A percentile compares a stretch with the other conserved stretches of the same genome.
Evolutionary conservation across 2,329 filamentous ascomycete species (phyloP).

Genomic region (Metarhizium rileyi): DNA sequence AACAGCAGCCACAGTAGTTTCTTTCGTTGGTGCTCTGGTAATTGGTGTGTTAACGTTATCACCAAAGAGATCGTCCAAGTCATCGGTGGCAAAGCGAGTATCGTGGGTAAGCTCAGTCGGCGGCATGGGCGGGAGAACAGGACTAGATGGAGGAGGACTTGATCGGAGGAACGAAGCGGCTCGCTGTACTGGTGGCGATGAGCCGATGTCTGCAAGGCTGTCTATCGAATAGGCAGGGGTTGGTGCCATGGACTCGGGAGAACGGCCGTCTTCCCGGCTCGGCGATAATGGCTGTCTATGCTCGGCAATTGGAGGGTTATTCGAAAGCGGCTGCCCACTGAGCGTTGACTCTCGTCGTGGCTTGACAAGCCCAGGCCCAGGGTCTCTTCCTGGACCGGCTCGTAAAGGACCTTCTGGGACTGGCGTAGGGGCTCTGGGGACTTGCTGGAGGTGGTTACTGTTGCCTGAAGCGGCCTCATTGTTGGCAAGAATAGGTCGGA

Average conservation of each 20-base stretch:
- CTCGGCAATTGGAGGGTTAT: conserved; percentile 36
- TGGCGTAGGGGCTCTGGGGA: conserved; percentile 70
- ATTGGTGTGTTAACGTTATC: conserved; percentile 42
- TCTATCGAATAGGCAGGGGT: conserved; percentile 47
- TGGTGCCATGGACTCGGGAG: conserved; percentile 42
- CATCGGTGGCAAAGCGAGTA: conserved; percentile 80
- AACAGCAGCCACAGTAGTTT: conserved; percentile 12
- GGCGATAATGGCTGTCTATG: conserved; percentile 30
- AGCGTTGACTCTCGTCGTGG: conserved; percentile 53
- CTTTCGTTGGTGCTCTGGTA: conserved; percentile 19
- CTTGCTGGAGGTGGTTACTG: conserved; percentile 53
- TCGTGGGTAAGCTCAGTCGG: conserved; percentile 54
- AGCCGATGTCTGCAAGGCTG: conserved; percentile 76
- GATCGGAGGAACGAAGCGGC: conserved; percentile 44
- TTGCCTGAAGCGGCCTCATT: conserved; percentile 25
- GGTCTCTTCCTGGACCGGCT: conserved; percentile 19
- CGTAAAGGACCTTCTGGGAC: conserved; percentile 43
- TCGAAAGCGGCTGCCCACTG: conserved; percentile 38
- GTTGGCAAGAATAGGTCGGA: conserved; percentile 59
- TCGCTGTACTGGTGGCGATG: conserved; percentile 75
- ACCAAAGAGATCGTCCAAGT: conserved; percentile 58
- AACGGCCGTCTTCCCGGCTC: conserved; percentile 40
- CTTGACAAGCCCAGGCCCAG: conserved; percentile 17
- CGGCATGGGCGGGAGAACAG: conserved; percentile 56
- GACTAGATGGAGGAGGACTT: conserved; percentile 69